Evolutionary conservation across 1,284 basidiomycete species (phyloP), one percentile per base, ranked within the genome.

Genomic region (Sporisorium scitamineum): DNA sequence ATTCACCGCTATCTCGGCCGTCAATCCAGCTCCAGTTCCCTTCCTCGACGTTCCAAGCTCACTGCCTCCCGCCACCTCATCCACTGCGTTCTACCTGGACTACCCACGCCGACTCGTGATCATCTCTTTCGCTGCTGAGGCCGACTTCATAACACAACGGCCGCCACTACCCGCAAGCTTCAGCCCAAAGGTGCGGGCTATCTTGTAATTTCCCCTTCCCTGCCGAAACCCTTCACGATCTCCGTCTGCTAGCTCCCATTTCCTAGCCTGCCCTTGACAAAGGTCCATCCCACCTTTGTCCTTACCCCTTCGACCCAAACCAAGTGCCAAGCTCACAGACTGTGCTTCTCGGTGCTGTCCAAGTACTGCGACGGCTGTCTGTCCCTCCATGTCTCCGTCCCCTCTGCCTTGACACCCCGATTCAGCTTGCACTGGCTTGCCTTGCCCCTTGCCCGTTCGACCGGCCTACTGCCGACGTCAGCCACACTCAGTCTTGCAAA

Each of bases 341-440:
- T 13, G 31, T 34, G n/a, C 20, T n/a, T n/a, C 5, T 34, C 50
- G 16, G 31, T 51, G 31, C 31, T n/a, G 47, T 29, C 18, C 27
- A 31, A 50, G 34, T 54, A 16, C 22, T 41, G 6, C 22, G 9
- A 24, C 20, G 7, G 3, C 32, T 34, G 22, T 16, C 34, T 26
- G 34, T 22, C 18, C 22, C 31, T 47, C 42, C 54, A 56, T 58
- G 55, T 50, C 45, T 50, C 20, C 34, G 29, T 22, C 31, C 9
- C 7, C 29, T 47, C 42, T 34, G 14, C 42, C 27, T 47, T 56
- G 54, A 56, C 22, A 34, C 24, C 37, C 27, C 14, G 20, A 18
- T 13, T 31, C 48, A 31, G 48, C 48, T 20, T 32, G 48, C 48
- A 50, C 29, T 31, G 48, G 48, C 48, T 50, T 31, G 7, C 11